These are phyloP conservation scores for Psilocybe azurescens DNA, from an alignment of 768 basidiomycete species.

Conservation along the genomic window DNA sequence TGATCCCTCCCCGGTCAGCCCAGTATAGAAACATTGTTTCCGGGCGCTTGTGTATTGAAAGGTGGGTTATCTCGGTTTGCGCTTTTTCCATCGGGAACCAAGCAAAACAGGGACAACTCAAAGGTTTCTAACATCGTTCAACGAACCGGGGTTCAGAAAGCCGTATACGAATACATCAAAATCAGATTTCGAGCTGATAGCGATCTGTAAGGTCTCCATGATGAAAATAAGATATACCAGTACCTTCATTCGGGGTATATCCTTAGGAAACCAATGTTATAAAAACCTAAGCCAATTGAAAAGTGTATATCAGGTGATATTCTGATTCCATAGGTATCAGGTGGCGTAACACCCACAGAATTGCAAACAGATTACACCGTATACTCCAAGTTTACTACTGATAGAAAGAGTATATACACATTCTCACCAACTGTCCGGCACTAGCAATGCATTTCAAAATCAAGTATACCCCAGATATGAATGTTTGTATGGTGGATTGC, in stretches of 20 bases:
- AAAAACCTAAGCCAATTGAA: background rate
- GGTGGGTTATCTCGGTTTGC: too few species aligned
- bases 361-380: background rate
- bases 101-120: background rate
- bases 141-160: background rate
- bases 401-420: too few species aligned
- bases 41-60: too few species aligned
- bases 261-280: background rate
- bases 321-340: too few species aligned
- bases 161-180: constrained; percentile 1
- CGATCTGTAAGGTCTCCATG: background rate
- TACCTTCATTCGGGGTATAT: background rate
- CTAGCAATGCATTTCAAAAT: background rate
- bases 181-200: background rate
- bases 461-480: too few species aligned
- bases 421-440: background rate
- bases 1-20: too few species aligned
- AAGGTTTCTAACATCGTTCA: background rate
- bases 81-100: background rate
- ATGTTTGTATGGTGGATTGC: too few species aligned
- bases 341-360: background rate
- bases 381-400: background rate
- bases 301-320: too few species aligned
- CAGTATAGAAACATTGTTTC: too few species aligned
- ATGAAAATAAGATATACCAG: background rate